Percentiles rank a stretch among this genome's conserved stretches.
Conservation (phyloP, 2,329 filamentous ascomycete species). For the Pseudogymnoascus sp. region DNA sequence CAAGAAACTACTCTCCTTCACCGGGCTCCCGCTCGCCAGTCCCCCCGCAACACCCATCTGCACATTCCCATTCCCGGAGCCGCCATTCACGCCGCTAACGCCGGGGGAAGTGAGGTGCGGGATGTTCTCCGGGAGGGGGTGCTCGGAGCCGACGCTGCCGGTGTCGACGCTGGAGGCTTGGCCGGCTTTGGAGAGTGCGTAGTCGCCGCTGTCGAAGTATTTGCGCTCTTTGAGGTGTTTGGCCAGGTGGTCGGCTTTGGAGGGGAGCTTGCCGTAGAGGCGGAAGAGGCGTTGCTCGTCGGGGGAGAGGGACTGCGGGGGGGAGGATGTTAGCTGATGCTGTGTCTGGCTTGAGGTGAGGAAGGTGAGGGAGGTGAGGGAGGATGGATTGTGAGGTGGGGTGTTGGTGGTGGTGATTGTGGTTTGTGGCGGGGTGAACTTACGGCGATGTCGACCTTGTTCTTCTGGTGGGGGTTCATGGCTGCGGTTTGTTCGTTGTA, state of each 20-base stretch:
- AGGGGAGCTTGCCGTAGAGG: slow-evolving; percentile 95
- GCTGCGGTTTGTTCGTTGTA: background rate
- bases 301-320: slow-evolving; percentile 68
- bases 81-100: slow-evolving; percentile 16
- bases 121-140: slow-evolving; percentile 92
- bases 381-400: background rate
- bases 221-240: slow-evolving; percentile 99
- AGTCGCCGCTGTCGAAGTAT: slow-evolving; percentile 96
- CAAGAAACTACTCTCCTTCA: slow-evolving; percentile 85
- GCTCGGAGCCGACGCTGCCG: slow-evolving; percentile 86
- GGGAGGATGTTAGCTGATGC: background rate
- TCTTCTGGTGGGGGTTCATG: slow-evolving; percentile 98
- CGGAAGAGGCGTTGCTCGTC: slow-evolving; percentile 96
- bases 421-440: slow-evolving; percentile 34
- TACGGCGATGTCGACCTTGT: slow-evolving; percentile 95
- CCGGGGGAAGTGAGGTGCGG: slow-evolving; percentile 71
- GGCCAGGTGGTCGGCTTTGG: slow-evolving; percentile 89
- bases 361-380: background rate
- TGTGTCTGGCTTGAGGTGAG: background rate
- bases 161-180: slow-evolving; percentile 92
- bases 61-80: slow-evolving; percentile 27
- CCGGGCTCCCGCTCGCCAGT: slow-evolving; percentile 63
- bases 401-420: background rate
- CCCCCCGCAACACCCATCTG: slow-evolving; percentile 39
- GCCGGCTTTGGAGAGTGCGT: slow-evolving; percentile 92